Base-by-base conservation (phyloP, 2,329 filamentous ascomycete genomes). In the Thelonectria blattea region DNA sequence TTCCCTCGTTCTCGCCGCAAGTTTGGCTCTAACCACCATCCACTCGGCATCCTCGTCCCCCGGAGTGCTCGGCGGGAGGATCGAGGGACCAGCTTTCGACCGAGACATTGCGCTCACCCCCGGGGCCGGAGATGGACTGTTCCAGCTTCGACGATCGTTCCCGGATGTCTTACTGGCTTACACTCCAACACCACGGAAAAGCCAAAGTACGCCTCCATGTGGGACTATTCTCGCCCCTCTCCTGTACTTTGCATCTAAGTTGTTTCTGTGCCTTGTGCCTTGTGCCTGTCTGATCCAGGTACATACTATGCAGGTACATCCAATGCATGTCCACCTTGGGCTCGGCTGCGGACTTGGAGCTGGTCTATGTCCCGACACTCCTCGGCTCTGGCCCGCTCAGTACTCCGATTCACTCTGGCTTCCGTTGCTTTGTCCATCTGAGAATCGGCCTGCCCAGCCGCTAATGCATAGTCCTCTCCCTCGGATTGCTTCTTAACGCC, bases 351-450 rank as follows among this genome's bases (percentile, higher is more conserved):
- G 20, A 30, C 53, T 57, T 64, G 52, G 46, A 50, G 39, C 43
- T 47, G 43, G 49, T 49, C 58, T 49, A 58, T 63, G 42, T 61
- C 58, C 42, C 52, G 43, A 58, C 43, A 32, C 58, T 37, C 34
- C 54, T 52, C 60, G 24, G 27, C 27, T 24, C 42, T 39, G 22
- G 18, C 22, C 39, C 22, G 22, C 50, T 62, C 34, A 20, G 22
- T 45, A 39, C 58, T 63, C 55, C 57, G 52, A 51, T 56, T 47
- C 27, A 50, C 27, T 43, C 34, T 56, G 52, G 54, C 43, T 64
- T 61, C 52, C 53, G 32, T 67, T 58, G 54, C 65, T 48, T 61
- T 65, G 60, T 27, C 65, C 65, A 51, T 63, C 59, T 47, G 61
- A 45, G 60, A 43, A 55, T 54, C 48, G 52, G 46, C 48, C 48